Base-by-base conservation (phyloP, 148 eudicot species). In the Cornus florida region DNA sequence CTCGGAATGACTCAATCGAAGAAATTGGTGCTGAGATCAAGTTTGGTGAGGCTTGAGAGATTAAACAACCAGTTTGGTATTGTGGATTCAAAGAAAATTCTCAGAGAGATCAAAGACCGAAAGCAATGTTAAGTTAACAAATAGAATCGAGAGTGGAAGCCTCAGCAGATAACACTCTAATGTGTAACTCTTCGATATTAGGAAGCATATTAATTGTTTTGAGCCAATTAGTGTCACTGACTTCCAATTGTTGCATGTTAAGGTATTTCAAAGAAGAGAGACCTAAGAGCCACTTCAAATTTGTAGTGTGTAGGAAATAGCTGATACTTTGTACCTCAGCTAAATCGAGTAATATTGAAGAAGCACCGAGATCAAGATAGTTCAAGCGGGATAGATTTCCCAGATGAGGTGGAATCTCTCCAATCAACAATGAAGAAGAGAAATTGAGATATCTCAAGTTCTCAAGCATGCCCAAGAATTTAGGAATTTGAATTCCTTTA, bases 391-490 rank as follows among this genome's bases (percentile, higher is more conserved):
- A 65, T 7, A 65, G 12, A 23, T 65, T 65, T 23, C 69, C 32
- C 3, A 65, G 69, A 10, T 23, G 69, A 23, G 69, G 69, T 22
- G 69, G 69, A 65, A 24, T 22, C 3, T 23, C 32, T 65, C 69
- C 33, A 17, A 11, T 28, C 0, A 83, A 69, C 3, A 31, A 20
- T 12, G 82, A 59, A 7, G 0, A 6, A 5, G 73, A 75, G 17
- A 83, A 75, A 56, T 75, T 70, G 4, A 83, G 80, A 71, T 70
- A 60, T 62, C 68, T 39, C 48, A 83, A 65, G 13, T 56, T 13
- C 23, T 80, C 72, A 69, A 83, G 43, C 5, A 67, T 53, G 43
- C 83, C 81, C 19, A 80, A 72, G 71, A 80, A 80, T 17, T 59
- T 20, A 3, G 86, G 86, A 33, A 84, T 80, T 62, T 0, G 1